These are phyloP conservation scores for Aspergillus sp. DNA, from an alignment of 2,329 filamentous ascomycete genomes.

Conservation along the genomic window DNA sequence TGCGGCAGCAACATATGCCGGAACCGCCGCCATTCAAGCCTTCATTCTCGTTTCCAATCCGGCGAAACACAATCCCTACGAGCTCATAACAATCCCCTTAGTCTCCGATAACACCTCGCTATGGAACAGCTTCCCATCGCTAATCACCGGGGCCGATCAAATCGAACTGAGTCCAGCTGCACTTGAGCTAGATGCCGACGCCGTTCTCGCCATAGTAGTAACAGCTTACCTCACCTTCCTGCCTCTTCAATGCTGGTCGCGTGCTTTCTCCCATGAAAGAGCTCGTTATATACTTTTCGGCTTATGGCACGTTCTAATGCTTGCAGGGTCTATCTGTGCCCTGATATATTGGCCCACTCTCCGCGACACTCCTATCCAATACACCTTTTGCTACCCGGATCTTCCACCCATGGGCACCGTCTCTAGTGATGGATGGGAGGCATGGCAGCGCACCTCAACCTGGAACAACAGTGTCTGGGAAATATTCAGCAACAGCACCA, in stretches of 20 bases:
- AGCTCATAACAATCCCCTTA: slow-evolving; percentile 27
- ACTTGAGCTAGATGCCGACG: slow-evolving; percentile 35
- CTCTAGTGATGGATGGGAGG: slow-evolving; percentile 31
- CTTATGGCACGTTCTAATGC: slow-evolving; percentile 35
- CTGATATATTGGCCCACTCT: slow-evolving; percentile 27
- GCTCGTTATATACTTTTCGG: slow-evolving; percentile 31
- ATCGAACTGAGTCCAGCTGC: slow-evolving; percentile 31
- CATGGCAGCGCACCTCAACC: slow-evolving; percentile 22
- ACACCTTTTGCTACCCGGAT: slow-evolving; percentile 35
- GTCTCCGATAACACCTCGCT: slow-evolving; percentile 21
- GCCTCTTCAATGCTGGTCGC: slow-evolving; percentile 37
- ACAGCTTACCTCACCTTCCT: slow-evolving; percentile 38
- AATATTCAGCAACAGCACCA: slow-evolving; percentile 26
- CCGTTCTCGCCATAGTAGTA: slow-evolving; percentile 36
- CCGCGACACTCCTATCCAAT: slow-evolving; percentile 25
- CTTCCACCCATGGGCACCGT: slow-evolving; percentile 23
- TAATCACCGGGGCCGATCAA: slow-evolving; percentile 23
- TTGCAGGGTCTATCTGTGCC: slow-evolving; percentile 32
- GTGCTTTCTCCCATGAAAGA: slow-evolving; percentile 28
- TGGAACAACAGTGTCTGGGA: slow-evolving; percentile 36
- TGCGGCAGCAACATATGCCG: slow-evolving; percentile 36
- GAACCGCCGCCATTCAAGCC: slow-evolving; percentile 33
- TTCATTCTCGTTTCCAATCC: slow-evolving; percentile 33
- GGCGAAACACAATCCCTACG: slow-evolving; percentile 8
- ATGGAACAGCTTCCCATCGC: slow-evolving; percentile 17